Evolutionary conservation across 2,329 filamentous ascomycete genomes (phyloP), one percentile per base, ranked within the genome.

Genomic region (Alternaria incomplexa): DNA sequence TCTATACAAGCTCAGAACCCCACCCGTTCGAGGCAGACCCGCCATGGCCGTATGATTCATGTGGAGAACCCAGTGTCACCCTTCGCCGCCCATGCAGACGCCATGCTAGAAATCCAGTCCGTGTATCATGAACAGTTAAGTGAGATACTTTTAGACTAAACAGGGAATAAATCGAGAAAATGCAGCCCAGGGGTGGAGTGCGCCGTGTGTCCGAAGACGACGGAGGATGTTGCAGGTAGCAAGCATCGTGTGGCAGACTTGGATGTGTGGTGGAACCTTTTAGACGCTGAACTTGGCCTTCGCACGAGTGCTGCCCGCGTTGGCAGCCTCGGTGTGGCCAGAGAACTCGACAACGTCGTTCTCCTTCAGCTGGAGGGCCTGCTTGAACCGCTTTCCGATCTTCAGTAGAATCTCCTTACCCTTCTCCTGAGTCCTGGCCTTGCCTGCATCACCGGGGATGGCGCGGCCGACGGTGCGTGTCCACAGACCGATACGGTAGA

Each of bases 401-500:
- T 88, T 87, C 84, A 92, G 85, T 61, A 99, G 87, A 50, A 95
- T 88, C 60, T 96, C 91, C 83, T 90, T 91, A 77, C 93, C 92
- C 86, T 97, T 96, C 74, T 96, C 92, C 23, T 84, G 80, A 58
- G 88, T 89, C 67, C 93, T 89, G 70, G 91, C 91, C 85, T 95
- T 94, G 71, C 90, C 91, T 58, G 90, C 90, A 47, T 91, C 88
- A 54, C 88, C 89, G 2, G 91, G 90, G 64, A 94, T 90, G 77
- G 87, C 88, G 85, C 95, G 95, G 78, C 95, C 95, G 58, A 93
- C 93, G 62, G 94, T 97, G 77, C 93, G 91, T 67, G 96, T 99
- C 96, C 96, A 99, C 73, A 98, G 89, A 79, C 95, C 94, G 72
- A 99, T 91, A 85, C 96, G 92, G 88, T 93, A 99, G 85, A 99